phyloP scores from a whole-genome alignment of 352 stramenopile genomes.

The Pythium volutum region DNA sequence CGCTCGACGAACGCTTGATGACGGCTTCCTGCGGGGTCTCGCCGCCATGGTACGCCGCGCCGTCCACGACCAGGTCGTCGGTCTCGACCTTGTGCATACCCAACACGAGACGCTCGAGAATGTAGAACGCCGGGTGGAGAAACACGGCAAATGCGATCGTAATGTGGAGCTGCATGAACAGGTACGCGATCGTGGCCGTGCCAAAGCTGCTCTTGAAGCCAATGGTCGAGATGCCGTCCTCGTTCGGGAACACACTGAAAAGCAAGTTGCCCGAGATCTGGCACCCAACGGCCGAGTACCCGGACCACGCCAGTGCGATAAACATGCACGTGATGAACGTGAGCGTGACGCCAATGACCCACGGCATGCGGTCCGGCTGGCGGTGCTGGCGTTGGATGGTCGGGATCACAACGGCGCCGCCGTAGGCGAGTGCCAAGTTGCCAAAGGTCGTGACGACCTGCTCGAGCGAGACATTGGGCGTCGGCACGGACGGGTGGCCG shows the following conservation, averaged over 20 bases:
- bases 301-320: constrained; percentile 27
- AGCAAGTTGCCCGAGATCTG: constrained; percentile 42
- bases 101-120: constrained; percentile 27
- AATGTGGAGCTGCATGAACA: constrained; percentile 48
- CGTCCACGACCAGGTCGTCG: constrained; percentile 23
- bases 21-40: constrained; percentile 8
- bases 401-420: constrained; percentile 36
- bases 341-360: constrained; percentile 34
- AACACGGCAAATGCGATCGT: constrained; percentile 37
- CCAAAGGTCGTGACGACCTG: constrained; percentile 33
- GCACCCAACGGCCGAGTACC: constrained; percentile 29
- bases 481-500: constrained; percentile 10
- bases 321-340: constrained; percentile 33
- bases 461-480: constrained; percentile 27
- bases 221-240: constrained; percentile 11
- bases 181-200: constrained; percentile 31
- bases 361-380: constrained; percentile 34
- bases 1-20: constrained; percentile 14
- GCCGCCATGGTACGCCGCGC: constrained; percentile 5
- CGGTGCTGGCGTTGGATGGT: constrained; percentile 33
- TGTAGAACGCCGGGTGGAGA: constrained; percentile 32
- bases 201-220: constrained; percentile 27
- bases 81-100: constrained; percentile 24
- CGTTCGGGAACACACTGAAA: constrained; percentile 22
- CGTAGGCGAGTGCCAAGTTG: constrained; percentile 39